These are phyloP conservation scores for Castanea crenata DNA, from an alignment of 306 rosid species.

Conservation along the genomic window DNA sequence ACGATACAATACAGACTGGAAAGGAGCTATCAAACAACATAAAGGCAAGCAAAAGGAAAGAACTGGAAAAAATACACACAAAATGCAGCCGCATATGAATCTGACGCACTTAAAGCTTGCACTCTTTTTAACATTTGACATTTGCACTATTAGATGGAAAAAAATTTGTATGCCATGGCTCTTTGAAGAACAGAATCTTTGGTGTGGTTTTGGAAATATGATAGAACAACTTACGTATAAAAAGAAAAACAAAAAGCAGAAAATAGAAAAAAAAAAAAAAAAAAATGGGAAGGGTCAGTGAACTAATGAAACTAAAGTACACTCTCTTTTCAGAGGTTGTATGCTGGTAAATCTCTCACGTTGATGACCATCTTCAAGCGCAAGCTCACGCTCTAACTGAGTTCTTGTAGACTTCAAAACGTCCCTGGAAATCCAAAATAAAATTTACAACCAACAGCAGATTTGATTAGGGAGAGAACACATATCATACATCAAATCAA, in stretches of 20 bases:
- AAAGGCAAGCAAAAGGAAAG: not conserved
- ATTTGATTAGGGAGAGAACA: not conserved
- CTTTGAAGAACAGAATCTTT: not conserved
- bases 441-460: not conserved
- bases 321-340: conserved; percentile 63
- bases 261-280: not conserved
- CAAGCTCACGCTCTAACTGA: conserved; percentile 94
- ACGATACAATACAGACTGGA: too few species aligned
- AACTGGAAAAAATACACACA: not conserved
- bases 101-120: not conserved
- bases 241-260: not conserved
- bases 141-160: not conserved
- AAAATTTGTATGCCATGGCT: not conserved
- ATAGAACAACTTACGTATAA: not conserved
- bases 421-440: conserved; percentile 45
- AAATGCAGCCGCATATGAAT: not conserved
- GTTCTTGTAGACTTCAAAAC: conserved; percentile 79
- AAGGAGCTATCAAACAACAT: too few species aligned
- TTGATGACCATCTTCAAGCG: conserved; percentile 70
- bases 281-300: not conserved
- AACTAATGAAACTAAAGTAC: not conserved
- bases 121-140: not conserved
- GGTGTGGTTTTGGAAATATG: conserved; percentile 9
- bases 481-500: not conserved
- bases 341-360: conserved; percentile 82